A percentile compares a stretch with the other conserved stretches of the same genome.
Evolutionary conservation across 2,329 filamentous ascomycete genomes (phyloP).

Genomic region (Penicillium freii): DNA sequence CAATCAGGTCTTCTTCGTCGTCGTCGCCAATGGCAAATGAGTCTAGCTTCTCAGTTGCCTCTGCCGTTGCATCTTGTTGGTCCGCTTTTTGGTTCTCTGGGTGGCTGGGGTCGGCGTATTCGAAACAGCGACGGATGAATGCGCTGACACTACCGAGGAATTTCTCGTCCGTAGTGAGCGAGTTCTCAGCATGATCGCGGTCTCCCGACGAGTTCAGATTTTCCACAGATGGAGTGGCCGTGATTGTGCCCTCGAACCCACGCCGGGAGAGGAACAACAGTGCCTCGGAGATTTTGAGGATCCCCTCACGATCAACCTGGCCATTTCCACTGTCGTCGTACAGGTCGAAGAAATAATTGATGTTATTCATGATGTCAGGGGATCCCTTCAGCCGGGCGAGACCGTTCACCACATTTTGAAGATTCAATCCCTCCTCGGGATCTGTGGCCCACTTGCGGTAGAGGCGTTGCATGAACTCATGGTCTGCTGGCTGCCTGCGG

Average conservation of each 20-base stretch:
- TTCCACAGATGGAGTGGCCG: constrained; percentile 60
- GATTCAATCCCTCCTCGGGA: constrained; percentile 69
- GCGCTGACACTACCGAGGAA: constrained; percentile 92
- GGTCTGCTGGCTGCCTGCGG: constrained; percentile 70
- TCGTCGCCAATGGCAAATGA: constrained; percentile 72
- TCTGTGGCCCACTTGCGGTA: constrained; percentile 87
- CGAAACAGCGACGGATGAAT: constrained; percentile 94
- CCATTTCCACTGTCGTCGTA: constrained; percentile 93
- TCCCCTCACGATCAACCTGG: constrained; percentile 90
- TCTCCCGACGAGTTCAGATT: constrained; percentile 48
- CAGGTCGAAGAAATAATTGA: constrained; percentile 95
- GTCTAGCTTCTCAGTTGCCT: constrained; percentile 45
- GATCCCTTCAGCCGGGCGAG: constrained; percentile 89
- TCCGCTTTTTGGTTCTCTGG: constrained; percentile 55
- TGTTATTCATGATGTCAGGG: constrained; percentile 94
- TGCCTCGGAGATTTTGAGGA: constrained; percentile 89
- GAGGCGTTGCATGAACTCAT: constrained; percentile 87
- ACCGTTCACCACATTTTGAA: constrained; percentile 90
- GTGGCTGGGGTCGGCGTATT: constrained; percentile 93
- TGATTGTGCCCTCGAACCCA: constrained; percentile 73
- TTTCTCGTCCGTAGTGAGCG: constrained; percentile 70
- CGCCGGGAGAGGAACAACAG: constrained; percentile 87
- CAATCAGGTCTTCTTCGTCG: constrained; percentile 37
- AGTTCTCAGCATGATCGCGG: constrained; percentile 39
- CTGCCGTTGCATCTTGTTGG: constrained; percentile 31